Conservation (phyloP, 2,329 filamentous ascomycete genomes). For the Sporothrix inflata region DNA sequence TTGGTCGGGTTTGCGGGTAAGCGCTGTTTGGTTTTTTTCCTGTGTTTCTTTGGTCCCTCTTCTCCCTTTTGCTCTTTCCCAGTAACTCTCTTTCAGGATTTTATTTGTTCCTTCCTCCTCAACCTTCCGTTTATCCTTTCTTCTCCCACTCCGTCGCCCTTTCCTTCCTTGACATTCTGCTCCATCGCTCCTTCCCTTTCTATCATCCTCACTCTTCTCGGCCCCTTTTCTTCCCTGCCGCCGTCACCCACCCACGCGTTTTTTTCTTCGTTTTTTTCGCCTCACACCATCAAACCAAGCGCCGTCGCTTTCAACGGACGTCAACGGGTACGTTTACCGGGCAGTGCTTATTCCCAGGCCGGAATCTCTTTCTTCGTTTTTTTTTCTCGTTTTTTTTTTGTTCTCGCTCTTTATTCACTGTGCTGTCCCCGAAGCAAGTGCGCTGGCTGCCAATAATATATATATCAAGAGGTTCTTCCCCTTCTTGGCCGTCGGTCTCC, state of each 20-base stretch:
- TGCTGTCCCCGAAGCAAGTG: not conserved
- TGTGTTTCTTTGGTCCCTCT: not conserved
- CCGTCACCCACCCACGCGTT: constrained; percentile 14
- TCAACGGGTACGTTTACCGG: not conserved
- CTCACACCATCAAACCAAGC: constrained; percentile 21
- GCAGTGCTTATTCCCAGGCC: constrained; percentile 22
- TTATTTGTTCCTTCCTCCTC: not conserved
- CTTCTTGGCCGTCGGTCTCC: constrained; percentile 30
- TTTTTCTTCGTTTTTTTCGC: constrained; percentile 21
- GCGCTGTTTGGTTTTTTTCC: constrained; percentile 15
- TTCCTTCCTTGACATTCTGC: not conserved
- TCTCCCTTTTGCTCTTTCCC: not conserved
- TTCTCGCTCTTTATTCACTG: constrained; percentile 13
- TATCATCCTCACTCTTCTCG: not conserved
- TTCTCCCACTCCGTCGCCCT: not conserved
- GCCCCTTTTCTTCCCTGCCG: not conserved
- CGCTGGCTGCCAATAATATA: constrained; percentile 23
- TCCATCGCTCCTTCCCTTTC: not conserved
- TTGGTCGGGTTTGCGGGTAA: constrained; percentile 23
- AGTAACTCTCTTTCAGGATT: not conserved
- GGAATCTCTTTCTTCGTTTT: constrained; percentile 18
- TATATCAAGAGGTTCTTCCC: constrained; percentile 30
- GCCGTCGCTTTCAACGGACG: constrained; percentile 6
- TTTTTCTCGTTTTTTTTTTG: constrained; percentile 12
- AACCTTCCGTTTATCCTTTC: not conserved